Base-by-base conservation (phyloP, 805 yeast species). In the Saccharomycopsis fodiens region DNA sequence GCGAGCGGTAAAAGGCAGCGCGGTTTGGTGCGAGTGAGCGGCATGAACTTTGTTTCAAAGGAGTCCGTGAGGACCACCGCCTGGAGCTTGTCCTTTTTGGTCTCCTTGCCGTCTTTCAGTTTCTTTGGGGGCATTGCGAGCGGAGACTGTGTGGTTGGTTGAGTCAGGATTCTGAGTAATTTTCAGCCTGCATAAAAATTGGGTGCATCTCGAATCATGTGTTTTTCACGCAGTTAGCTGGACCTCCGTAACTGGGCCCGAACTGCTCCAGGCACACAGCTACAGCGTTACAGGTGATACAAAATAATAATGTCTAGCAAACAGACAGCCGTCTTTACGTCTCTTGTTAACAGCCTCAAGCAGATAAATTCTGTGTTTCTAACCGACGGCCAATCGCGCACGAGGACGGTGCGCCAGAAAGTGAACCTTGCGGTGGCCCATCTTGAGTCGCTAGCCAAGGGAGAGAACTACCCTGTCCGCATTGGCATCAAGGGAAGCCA, bases 51-150 rank as follows among this genome's bases (percentile, higher is more conserved):
- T 1, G 93, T 82, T 62, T 89, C 85, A 57, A 85, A 93, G 17
- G 96, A 85, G 64, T 93, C 99, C 13, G 96, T 86, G 55, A 93
- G 74, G 19, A 93, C 96, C 49, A 93, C 81, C 3, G 98, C 98
- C 67, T 91, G 97, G 46, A 93, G 72, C 56, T 89, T 73, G 52
- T 82, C 83, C 59, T 79, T 85, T 56, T 75, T 76, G 27, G 73
- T 79, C 79, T 85, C 55, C 76, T 74, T 36, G 38, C 20, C 38
- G 17, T 35, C n/a, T 35, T 29, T 29, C 15, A 10, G 7, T 32
- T 15, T 32, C 15, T 15, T 15, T 19, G 36, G 20, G 10, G 36
- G 29, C 29, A 25, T 25, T 25, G 29, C 10, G 10, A 25, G n/a
- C n/a, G n/a, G n/a, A n/a, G n/a, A n/a, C n/a, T n/a, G n/a, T n/a